A percentile compares a stretch with the other conserved stretches of the same genome.
Evolutionary conservation across 1,284 basidiomycete genomes (phyloP).

Genomic region (Paramarasmius palmivorus): DNA sequence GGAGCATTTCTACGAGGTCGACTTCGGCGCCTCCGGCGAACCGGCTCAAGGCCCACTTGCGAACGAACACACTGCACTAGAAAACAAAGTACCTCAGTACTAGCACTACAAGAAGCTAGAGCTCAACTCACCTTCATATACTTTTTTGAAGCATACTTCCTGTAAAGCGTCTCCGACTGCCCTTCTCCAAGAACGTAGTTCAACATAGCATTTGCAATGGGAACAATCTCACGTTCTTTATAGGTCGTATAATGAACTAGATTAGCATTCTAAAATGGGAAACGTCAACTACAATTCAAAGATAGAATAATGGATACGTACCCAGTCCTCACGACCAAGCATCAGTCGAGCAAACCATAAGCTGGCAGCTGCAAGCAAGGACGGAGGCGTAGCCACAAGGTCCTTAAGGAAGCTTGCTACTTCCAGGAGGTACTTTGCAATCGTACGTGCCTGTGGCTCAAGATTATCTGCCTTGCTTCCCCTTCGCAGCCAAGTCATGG

Average conservation of each 20-base stretch:
- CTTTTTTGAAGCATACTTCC: constrained; percentile 79
- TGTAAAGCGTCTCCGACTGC: constrained; percentile 61
- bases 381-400: constrained; percentile 75
- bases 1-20: constrained; percentile 45
- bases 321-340: constrained; percentile 81
- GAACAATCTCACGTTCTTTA: constrained; percentile 77
- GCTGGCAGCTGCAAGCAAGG: constrained; percentile 78
- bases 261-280: constrained; percentile 41
- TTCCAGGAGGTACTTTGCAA: constrained; percentile 89
- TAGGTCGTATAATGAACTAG: constrained; percentile 89
- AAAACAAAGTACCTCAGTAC: neutral
- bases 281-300: neutral
- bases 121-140: constrained; percentile 67
- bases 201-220: constrained; percentile 86
- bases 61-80: constrained; percentile 59
- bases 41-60: constrained; percentile 59
- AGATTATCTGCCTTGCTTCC: constrained; percentile 92
- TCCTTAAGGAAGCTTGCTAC: constrained; percentile 81
- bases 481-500: constrained; percentile 87
- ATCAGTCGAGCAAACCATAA: constrained; percentile 84
- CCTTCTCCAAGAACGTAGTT: constrained; percentile 70
- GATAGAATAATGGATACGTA: constrained; percentile 35
- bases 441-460: constrained; percentile 82
- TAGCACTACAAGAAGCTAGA: neutral
- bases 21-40: constrained; percentile 53